Base-by-base conservation (phyloP, 345 rosid species). In the Lepidium aucheri region DNA sequence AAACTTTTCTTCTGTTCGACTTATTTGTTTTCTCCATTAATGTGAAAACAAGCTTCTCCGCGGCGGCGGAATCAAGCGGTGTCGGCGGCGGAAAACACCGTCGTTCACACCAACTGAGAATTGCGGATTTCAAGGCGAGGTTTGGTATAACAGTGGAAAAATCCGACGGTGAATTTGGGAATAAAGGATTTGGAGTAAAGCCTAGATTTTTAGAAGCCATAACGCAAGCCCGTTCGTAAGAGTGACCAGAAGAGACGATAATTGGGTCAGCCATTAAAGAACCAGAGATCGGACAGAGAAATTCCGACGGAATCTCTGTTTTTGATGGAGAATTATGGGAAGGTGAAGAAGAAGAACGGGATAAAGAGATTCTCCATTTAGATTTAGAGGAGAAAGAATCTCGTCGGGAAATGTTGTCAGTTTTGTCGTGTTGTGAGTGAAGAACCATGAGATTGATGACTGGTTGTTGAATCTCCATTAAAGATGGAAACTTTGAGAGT, bases 181-280 rank as follows among this genome's bases (percentile, higher is more conserved):
- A 77, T 0, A 2, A 20, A 3, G 80, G 56, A 33, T 39, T 45
- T 3, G 97, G 96, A 1, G 63, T 60, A 60, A 84, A 86, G 4
- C 77, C 80, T 7, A 85, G 63, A 53, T 76, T 68, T 61, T 82
- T 85, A 41, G 92, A 90, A 66, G 88, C 92, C 16, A 80, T 67
- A 41, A 84, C 86, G 32, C 85, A 84, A 34, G 74, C 78, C 41
- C 91, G 76, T 26, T 94, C 99, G 52, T 85, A 94, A 26, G 91
- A 79, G 76, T 94, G 97, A 18, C 99, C 99, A 1, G 97, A 94
- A 39, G 96, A 77, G 72, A 94, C 95, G 11, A 94, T 86, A 10
- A 90, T 84, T 3, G 99, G 97, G 17, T 88, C 99, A 0, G 79
- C 77, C 99, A 94, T 94, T 67, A 90, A 67, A 14, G 75, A 76